Conservation (phyloP, 768 basidiomycete species). For the Neoboletus subvelutipes region DNA sequence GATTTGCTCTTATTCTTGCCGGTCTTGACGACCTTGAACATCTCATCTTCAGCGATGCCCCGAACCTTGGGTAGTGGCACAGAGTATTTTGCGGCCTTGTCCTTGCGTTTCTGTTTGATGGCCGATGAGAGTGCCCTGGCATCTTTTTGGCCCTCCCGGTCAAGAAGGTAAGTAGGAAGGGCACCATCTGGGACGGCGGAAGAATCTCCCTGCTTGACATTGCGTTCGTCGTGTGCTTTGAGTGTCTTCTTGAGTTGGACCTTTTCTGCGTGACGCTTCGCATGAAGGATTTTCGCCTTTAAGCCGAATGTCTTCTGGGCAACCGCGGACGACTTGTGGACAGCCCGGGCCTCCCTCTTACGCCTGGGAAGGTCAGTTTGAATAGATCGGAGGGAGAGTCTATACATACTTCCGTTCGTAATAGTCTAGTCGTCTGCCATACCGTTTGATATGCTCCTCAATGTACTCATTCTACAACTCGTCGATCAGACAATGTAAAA, state of each 20-base stretch:
- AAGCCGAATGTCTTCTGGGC: constrained; percentile 96
- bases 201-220: constrained; percentile 91
- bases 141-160: constrained; percentile 97
- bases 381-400: background rate
- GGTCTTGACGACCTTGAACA: constrained; percentile 99
- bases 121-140: constrained; percentile 95
- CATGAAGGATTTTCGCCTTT: constrained; percentile 97
- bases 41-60: constrained; percentile 98
- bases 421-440: constrained; percentile 94
- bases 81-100: constrained; percentile 97
- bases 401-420: constrained; percentile 85
- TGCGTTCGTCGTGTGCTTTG: constrained; percentile 98
- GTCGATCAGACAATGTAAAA: constrained; percentile 8
- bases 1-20: constrained; percentile 95
- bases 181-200: constrained; percentile 85
- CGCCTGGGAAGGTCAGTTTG: constrained; percentile 47
- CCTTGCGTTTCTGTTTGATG: constrained; percentile 98
- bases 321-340: constrained; percentile 71
- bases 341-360: constrained; percentile 78
- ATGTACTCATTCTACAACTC: constrained; percentile 91
- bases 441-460: constrained; percentile 96
- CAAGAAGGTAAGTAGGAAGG: constrained; percentile 91
- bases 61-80: constrained; percentile 96
- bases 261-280: constrained; percentile 95
- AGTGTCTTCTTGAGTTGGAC: constrained; percentile 99